Evolutionary conservation across 495 filamentous ascomycete species (phyloP).

Genomic region (Aspergillus ostianus): DNA sequence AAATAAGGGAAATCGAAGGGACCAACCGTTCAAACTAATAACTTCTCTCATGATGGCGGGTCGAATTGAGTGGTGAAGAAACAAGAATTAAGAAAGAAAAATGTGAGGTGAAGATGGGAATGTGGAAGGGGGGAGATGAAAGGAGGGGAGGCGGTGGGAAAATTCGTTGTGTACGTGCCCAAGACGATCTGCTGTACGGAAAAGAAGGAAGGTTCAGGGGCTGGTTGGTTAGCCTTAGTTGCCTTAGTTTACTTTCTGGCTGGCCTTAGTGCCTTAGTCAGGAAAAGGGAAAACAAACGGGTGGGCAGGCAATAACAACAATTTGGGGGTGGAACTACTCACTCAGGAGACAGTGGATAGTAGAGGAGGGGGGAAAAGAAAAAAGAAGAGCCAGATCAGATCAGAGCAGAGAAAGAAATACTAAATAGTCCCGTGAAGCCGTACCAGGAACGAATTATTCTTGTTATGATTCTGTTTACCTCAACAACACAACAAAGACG

Average conservation of each 20-base stretch:
- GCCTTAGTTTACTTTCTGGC: not conserved
- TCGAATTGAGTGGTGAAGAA: constrained; percentile 16
- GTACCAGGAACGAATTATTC: too few relatives aligned
- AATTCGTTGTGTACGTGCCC: constrained; percentile 8
- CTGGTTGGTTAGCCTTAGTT: constrained; percentile 1
- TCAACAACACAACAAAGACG: not conserved
- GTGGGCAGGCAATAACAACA: too few relatives aligned
- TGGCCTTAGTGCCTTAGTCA: too few relatives aligned
- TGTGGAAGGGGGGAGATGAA: constrained; percentile 19
- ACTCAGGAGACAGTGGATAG: not conserved
- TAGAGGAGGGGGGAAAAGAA: too few relatives aligned
- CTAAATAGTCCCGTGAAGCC: not conserved
- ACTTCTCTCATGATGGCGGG: constrained; percentile 91
- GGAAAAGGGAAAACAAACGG: not conserved
- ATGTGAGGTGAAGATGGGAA: constrained; percentile 6
- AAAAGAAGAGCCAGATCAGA: too few relatives aligned
- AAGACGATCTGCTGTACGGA: constrained; percentile 24
- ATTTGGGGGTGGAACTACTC: too few relatives aligned
- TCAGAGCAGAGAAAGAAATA: too few relatives aligned
- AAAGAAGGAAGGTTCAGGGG: constrained; percentile 21
- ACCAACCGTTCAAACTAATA: constrained; percentile 97
- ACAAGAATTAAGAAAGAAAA: constrained; percentile 15
- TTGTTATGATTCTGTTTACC: not conserved
- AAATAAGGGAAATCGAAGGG: constrained; percentile 15
- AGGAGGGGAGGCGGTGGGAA: constrained; percentile 13